Conservation (phyloP, 208 protist genomes). For the Acanthamoeba divionensis region DNA sequence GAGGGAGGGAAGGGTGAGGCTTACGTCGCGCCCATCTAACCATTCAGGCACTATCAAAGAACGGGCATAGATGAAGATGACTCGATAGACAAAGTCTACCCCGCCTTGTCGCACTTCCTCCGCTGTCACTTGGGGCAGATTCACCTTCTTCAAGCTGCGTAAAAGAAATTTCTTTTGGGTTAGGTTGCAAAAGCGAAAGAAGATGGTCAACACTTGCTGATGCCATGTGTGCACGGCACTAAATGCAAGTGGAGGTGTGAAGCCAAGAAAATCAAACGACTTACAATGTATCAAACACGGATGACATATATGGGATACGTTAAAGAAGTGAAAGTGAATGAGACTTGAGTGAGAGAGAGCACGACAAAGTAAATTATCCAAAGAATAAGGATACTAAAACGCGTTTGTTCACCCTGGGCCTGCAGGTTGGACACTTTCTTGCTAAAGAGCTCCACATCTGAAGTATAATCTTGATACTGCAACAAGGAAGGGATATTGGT, state of each 20-base stretch:
- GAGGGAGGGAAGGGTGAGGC: background rate
- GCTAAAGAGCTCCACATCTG: background rate
- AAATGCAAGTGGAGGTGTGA: background rate
- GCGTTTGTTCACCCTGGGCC: background rate
- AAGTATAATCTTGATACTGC: conserved; percentile 27
- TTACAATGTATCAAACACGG: conserved; percentile 12
- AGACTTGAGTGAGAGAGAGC: no score
- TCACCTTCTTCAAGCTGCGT: background rate
- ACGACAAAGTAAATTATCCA: no score
- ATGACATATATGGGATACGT: no score
- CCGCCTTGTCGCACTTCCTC: background rate
- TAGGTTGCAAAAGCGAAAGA: background rate
- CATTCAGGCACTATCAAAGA: background rate
- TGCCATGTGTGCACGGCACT: background rate
- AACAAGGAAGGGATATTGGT: background rate
- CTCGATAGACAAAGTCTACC: background rate
- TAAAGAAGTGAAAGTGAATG: no score
- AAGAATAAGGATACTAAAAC: no score
- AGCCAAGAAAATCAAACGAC: background rate
- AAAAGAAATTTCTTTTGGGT: background rate
- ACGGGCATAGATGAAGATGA: background rate
- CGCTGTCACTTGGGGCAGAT: background rate
- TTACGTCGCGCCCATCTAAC: background rate
- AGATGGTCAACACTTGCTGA: background rate
- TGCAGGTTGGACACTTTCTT: conserved; percentile 1